Percentiles rank a stretch among this genome's conserved stretches.
These are phyloP conservation scores for Ophiocordyceps australis DNA, from an alignment of 2,329 filamentous ascomycete species.

Conservation along the genomic window DNA sequence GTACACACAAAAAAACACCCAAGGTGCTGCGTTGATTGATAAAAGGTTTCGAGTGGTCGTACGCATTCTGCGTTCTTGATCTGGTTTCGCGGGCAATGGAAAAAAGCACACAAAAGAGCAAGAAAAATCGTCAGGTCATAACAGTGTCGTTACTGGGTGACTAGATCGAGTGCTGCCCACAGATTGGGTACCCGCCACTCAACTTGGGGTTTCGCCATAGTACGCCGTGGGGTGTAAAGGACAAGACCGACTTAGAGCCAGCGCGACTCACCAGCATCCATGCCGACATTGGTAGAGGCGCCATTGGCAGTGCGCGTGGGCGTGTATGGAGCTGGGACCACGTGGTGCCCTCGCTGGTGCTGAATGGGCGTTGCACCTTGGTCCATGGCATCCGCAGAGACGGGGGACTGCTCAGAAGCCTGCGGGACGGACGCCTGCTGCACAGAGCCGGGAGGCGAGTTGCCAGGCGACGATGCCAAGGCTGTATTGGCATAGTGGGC, in stretches of 20 bases:
- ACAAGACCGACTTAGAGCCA: slow-evolving; percentile 23
- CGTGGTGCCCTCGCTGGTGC: no score
- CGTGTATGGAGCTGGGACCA: slow-evolving; percentile 9
- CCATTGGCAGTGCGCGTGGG: no score
- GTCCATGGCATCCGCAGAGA: neutral
- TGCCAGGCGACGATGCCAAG: slow-evolving; percentile 12
- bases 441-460: slow-evolving; percentile 7
- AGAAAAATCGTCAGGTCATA: slow-evolving; percentile 23
- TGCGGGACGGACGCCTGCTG: slow-evolving; percentile 7
- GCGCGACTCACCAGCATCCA: slow-evolving; percentile 14
- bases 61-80: slow-evolving; percentile 6
- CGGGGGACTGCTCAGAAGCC: neutral
- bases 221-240: no score
- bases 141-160: slow-evolving; percentile 16
- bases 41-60: slow-evolving; percentile 7
- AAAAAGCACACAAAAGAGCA: slow-evolving; percentile 14
- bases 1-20: slow-evolving; percentile 14
- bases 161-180: no score
- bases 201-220: no score
- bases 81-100: slow-evolving; percentile 9
- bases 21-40: slow-evolving; percentile 10
- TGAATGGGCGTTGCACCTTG: neutral
- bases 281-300: slow-evolving; percentile 7
- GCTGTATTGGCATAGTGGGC: slow-evolving; percentile 14
- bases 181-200: slow-evolving; percentile 8